phyloP scores from a whole-genome alignment of 2,329 filamentous ascomycete genomes.

The Beauveria caledonica region DNA sequence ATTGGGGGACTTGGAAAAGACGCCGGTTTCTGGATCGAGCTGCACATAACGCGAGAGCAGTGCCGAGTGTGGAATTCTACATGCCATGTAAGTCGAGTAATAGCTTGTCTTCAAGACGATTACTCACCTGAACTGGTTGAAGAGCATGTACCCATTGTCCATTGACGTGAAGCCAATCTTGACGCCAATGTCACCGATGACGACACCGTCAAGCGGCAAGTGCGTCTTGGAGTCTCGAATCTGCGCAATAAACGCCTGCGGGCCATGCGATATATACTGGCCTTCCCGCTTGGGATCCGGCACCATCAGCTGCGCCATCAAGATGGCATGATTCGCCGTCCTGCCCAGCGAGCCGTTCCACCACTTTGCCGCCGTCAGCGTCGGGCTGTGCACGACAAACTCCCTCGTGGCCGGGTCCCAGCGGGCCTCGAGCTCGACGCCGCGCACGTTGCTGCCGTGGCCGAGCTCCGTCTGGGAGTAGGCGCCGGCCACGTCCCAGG shows the following conservation, averaged over 20 bases:
- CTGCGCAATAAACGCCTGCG: conserved; percentile 71
- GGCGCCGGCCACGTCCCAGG: conserved; percentile 67
- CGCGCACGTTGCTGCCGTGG: conserved; percentile 69
- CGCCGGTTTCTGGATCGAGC: conserved; percentile 58
- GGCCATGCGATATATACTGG: conserved; percentile 43
- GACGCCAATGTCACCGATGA: conserved; percentile 73
- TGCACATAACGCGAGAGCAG: conserved; percentile 66
- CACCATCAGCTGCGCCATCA: conserved; percentile 70
- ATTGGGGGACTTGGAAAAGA: conserved; percentile 58
- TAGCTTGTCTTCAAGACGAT: not conserved
- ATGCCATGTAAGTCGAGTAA: conserved; percentile 1
- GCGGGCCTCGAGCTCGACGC: conserved; percentile 63
- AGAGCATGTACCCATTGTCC: conserved; percentile 73
- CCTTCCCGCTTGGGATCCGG: conserved; percentile 41
- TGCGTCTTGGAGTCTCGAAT: conserved; percentile 64
- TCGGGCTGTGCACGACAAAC: conserved; percentile 65
- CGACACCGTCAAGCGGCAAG: conserved; percentile 57
- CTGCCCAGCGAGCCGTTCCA: conserved; percentile 75
- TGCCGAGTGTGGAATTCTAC: conserved; percentile 59
- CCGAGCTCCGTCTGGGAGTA: conserved; percentile 77
- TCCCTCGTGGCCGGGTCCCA: conserved; percentile 68
- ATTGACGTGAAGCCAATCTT: conserved; percentile 75
- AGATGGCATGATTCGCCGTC: conserved; percentile 67
- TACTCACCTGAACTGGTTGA: conserved; percentile 55
- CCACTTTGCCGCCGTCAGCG: conserved; percentile 72